Evolutionary conservation across 139 green algal genomes (phyloP), one percentile per base, ranked within the genome.

Genomic region (Auxenochlorella protothecoides): DNA sequence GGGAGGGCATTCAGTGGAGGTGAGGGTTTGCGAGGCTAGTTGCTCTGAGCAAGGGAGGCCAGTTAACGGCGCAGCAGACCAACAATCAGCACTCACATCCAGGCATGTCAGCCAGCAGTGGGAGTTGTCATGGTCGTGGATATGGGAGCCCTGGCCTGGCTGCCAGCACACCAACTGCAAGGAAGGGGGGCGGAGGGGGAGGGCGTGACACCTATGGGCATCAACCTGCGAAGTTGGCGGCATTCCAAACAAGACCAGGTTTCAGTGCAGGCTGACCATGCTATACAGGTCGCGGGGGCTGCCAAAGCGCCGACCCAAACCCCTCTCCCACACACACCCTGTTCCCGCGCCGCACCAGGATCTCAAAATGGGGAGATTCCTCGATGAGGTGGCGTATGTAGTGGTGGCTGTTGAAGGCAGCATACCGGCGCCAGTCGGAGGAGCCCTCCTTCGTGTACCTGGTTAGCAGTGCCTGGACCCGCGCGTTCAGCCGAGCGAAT

Each of bases 381-480:
- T 83, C 74, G 44, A 83, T 71, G 13, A 83, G 67, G 74, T 83
- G 77, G 14, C 78, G 71, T 55, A 83, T 74, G 57, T 83, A 83
- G 55, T 83, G 78, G 5, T 71, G 0, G n/a, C 66, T 59, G 56
- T 75, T 76, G 64, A 83, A 83, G 2, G 54, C 10, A 3, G 75
- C 75, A 51, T 72, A 75, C 9, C 15, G 8, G 3, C 53, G 67
- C 78, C 78, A 83, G 68, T 80, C 74, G 3, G 15, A 5, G 59
- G 66, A 56, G 5, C 72, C 72, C 5, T 13, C 3, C 9, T 5
- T 10, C 13, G 71, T 51, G 14, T 76, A 76, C 0, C 3, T 14
- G 51, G 66, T 14, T 57, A 76, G 53, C 3, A 66, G 63, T 4
- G 44, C 15, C 8, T 10, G 55, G 44, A 76, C 53, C 5, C 55